Percentiles rank a stretch among this genome's conserved stretches.
Conservation (phyloP, 495 filamentous ascomycete species). For the Penicillium argentinense region DNA sequence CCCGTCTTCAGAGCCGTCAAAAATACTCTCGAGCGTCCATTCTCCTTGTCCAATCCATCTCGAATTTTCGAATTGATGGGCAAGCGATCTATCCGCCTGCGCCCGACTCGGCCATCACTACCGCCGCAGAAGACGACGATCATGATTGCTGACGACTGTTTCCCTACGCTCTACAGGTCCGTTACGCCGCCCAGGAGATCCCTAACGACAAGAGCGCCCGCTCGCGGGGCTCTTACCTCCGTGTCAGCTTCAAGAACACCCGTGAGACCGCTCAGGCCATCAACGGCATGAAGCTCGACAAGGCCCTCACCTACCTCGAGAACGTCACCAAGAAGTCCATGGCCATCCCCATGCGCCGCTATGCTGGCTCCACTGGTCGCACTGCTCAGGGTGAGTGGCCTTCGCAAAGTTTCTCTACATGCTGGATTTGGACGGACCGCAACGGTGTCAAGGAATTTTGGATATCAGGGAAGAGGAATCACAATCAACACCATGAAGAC, state of each 20-base stretch:
- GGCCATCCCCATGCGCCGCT: slow-evolving; percentile 95
- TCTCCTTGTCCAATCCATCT: slow-evolving; percentile 7
- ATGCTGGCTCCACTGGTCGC: slow-evolving; percentile 89
- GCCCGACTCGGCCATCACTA: slow-evolving; percentile 6
- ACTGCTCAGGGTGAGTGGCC: slow-evolving; percentile 86
- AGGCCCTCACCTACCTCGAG: slow-evolving; percentile 91
- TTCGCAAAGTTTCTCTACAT: slow-evolving; percentile 9
- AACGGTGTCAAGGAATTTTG: slow-evolving; percentile 16
- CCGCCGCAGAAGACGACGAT: slow-evolving; percentile 3
- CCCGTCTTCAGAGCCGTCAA: slow-evolving; percentile 12
- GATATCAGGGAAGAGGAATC: background rate
- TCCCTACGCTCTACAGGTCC: slow-evolving; percentile 64
- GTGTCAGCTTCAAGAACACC: slow-evolving; percentile 99
- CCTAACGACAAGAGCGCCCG: slow-evolving; percentile 89
- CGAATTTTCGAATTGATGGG: slow-evolving; percentile 6
- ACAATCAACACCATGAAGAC: slow-evolving; percentile 3
- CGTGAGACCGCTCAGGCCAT: slow-evolving; percentile 98
- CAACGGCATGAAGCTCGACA: slow-evolving; percentile 97
- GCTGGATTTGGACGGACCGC: slow-evolving; percentile 9
- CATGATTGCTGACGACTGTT: slow-evolving; percentile 33
- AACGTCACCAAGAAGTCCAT: slow-evolving; percentile 95
- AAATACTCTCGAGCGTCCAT: slow-evolving; percentile 7
- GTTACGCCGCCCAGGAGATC: slow-evolving; percentile 93
- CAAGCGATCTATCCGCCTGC: background rate
- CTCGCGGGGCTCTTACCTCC: slow-evolving; percentile 96